Base-by-base conservation (phyloP, 768 basidiomycete species). In the Amanita inopinata region DNA sequence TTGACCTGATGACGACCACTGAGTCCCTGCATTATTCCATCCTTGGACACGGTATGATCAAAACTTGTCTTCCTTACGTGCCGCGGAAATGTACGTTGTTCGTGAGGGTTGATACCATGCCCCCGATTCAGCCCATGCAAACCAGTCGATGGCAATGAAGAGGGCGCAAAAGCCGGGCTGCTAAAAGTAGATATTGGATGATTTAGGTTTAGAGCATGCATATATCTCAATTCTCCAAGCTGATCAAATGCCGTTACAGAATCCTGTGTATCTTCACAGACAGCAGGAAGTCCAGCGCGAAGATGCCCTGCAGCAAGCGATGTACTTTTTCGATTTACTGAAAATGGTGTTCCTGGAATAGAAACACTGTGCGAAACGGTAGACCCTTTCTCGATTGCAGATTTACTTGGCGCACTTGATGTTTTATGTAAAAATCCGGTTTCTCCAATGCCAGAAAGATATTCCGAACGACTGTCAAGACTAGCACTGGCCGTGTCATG, bases 11-110 rank as follows among this genome's bases (percentile, higher is more conserved):
- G 85, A 37, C 85, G 70, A 44, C 82, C 81, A 51, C 71, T 72
- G 37, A 76, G 61, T 31, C 73, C 75, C 22, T 66, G 55, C 46
- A 78, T 64, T 42, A 80, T 71, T 27, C 71, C 76, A 47, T 82
- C 78, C 49, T 74, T 76, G 27, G 74, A 72, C 30, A 93, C 81
- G 3, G 91, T 92, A 61, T 92, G 91, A 60, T 96, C 91, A 59
- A 92, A 94, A 61, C 88, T 91, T 34, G 91, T 89, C 69, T 96
- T 96, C 48, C 91, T 77, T 46, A 90, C 87, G 60, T 85, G 83
- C 46, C 83, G 76, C 40, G 91, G 87, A 57, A 91, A 87, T 22
- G 71, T 61, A 49, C 71, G 78, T 50, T 69, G 70, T 47, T 62
- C 60, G 43, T 61, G 58, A 14, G 58, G 49, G 37, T 57, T 46